phyloP scores from a whole-genome alignment of 768 basidiomycete species.

The Mycena indigotica region DNA sequence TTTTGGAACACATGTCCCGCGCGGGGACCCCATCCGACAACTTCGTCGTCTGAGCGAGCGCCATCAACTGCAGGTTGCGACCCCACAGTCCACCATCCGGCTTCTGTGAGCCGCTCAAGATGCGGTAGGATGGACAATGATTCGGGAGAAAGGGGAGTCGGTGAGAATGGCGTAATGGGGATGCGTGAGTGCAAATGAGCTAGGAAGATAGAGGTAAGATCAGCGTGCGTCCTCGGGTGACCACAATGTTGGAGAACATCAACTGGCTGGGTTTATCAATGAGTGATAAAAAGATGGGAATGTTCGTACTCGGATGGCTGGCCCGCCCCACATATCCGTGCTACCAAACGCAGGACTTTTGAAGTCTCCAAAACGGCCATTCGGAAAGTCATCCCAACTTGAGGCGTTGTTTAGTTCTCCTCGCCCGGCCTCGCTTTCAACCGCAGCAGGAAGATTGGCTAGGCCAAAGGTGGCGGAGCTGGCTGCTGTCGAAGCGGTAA shows the following conservation, averaged over 20 bases:
- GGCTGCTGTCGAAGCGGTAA: conserved; percentile 68
- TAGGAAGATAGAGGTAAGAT: conserved; percentile 80
- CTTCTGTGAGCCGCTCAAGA: conserved; percentile 72
- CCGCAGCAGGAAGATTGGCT: conserved; percentile 42
- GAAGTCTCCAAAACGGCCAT: conserved; percentile 96
- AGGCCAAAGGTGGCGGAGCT: conserved; percentile 62
- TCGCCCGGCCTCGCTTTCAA: conserved; percentile 60
- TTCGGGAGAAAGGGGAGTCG: conserved; percentile 78
- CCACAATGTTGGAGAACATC: conserved; percentile 78
- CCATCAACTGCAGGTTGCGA: conserved; percentile 95
- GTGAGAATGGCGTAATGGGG: conserved; percentile 85
- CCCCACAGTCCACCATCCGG: conserved; percentile 94
- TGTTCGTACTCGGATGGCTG: conserved; percentile 57
- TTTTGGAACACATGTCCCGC: conserved; percentile 98
- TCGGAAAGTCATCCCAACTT: conserved; percentile 95
- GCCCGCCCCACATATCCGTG: conserved; percentile 77
- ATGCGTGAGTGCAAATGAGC: conserved; percentile 76
- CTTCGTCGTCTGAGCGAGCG: conserved; percentile 66
- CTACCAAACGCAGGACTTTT: conserved; percentile 94
- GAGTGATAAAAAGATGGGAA: not conserved
- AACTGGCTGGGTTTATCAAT: conserved; percentile 47
- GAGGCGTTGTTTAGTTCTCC: conserved; percentile 78
- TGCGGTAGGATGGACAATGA: conserved; percentile 78
- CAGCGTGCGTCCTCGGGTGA: conserved; percentile 59
- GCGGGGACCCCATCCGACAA: conserved; percentile 92